Conservation (phyloP, 352 stramenopile species). For the Phytophthora boehmeriae region DNA sequence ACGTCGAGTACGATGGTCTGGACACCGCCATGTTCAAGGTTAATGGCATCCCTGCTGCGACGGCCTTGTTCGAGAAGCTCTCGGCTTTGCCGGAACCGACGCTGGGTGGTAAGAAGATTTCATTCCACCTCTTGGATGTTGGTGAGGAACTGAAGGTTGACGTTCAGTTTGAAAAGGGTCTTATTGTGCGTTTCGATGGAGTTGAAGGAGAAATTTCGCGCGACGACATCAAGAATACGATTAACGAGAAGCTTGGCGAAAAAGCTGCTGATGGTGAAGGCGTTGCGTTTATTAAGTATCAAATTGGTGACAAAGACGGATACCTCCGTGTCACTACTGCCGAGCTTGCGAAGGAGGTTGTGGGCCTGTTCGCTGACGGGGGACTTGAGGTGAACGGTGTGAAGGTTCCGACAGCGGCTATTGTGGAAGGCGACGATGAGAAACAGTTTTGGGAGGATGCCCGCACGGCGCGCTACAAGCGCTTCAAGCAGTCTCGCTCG, state of each 20-base stretch:
- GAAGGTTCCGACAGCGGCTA: constrained; percentile 55
- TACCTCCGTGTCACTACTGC: constrained; percentile 66
- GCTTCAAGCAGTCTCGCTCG: constrained; percentile 80
- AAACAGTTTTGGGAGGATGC: constrained; percentile 88
- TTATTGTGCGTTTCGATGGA: constrained; percentile 86
- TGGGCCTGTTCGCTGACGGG: constrained; percentile 61
- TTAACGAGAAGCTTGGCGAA: constrained; percentile 84
- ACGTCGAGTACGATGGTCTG: constrained; percentile 84
- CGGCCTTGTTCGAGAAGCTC: constrained; percentile 77
- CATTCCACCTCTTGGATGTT: constrained; percentile 75
- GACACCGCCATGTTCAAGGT: constrained; percentile 78
- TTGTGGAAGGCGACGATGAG: constrained; percentile 81
- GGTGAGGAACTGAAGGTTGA: constrained; percentile 78
- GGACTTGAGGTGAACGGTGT: constrained; percentile 75
- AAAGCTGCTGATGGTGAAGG: constrained; percentile 63
- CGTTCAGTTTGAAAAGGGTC: constrained; percentile 81
- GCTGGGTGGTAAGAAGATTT: constrained; percentile 77
- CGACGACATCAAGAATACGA: constrained; percentile 86
- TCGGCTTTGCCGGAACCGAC: constrained; percentile 55
- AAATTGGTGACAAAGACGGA: constrained; percentile 75
- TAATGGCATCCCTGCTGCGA: constrained; percentile 45
- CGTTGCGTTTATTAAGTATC: constrained; percentile 89
- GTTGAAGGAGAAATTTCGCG: constrained; percentile 82
- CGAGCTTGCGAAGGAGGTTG: constrained; percentile 67
- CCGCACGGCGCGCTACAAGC: constrained; percentile 68